Evolutionary conservation across 2,329 filamentous ascomycete species (phyloP), one percentile per base, ranked within the genome.

Genomic region (Blastomyces parvus): DNA sequence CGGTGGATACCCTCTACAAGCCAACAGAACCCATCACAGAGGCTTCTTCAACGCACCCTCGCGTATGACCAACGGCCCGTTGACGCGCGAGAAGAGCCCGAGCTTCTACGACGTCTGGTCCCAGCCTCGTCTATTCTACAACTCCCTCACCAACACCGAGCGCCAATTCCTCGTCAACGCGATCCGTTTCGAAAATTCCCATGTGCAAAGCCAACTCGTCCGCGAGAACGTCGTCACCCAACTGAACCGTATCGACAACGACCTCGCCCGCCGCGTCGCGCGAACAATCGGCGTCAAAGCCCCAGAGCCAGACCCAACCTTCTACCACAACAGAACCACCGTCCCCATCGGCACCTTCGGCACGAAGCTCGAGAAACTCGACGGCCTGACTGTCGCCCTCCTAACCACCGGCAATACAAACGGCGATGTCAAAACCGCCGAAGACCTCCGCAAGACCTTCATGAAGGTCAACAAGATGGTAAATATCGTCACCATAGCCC

Each of bases 71-170:
- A 76, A 73, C 1, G 86, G 86, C 33, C 74, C 74, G 11, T 80
- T 89, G 3, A 73, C 82, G 2, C 84, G 88, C 58, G 77, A 78
- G 17, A 78, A 83, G 22, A 84, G 86, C n/a, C 76, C 80, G 0
- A 87, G 85, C 1, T 90, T 90, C 71, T 74, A 81, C n/a, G 87
- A 90, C 70, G 85, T 86, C 71, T 90, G 87, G 86, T 84, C 83
- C 2, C 88, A 91, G 71, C 83, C 87, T 0, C 83, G 88, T 1
- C 79, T 90, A 14, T 90, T 90, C 77, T 90, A 83, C 81, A 90
- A 90, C 80, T 89, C 86, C 0, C 78, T 91, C 59, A 78, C 81
- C 1, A 78, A 81, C 1, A 79, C 80, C 0, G 88, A 90, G 74
- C 83, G 89, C 72, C 87, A 90, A 70, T 86, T 89, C 70, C 74